Base-by-base conservation (phyloP, 1,284 basidiomycete genomes). In the Somion occarium region DNA sequence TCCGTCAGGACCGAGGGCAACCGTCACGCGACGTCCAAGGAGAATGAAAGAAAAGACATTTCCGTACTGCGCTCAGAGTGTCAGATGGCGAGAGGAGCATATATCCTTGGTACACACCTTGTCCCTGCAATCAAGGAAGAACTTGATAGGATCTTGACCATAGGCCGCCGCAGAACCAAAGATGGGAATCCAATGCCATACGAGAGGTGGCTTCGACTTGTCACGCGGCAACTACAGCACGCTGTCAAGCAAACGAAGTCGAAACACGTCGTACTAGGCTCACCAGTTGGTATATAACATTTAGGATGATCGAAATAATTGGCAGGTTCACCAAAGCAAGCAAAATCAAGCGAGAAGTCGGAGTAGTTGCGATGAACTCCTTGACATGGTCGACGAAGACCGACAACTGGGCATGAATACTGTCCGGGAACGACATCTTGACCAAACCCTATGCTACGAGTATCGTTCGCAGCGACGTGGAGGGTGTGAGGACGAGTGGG, bases 21-120 rank as follows among this genome's bases (percentile, higher is more conserved):
- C 95, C 0, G 96, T 98, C 59, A 98, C 83, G 50, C 83, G 84
- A 53, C 93, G 83, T 42, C 96, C 96, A 42, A 98, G 74, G 7
- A 99, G 75, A 44, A 93, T 75, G 68, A 96, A 98, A 0, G 96
- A 97, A 73, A 98, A 99, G n/a, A 98, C 85, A 53, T 85, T 71
- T 52, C 83, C 85, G 56, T 85, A 79, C 83, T 86, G 47, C 15
- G 5, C 25, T 12, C 18, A 9, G 18, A 18, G 11, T n/a, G 19
- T 38, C 12, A 47, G 45, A 12, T 23, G 44, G 11, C 12, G 23
- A 12, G 41, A 19, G 2, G 42, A 18, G 48, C 4, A 46, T 19
- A 15, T 24, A 34, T 3, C 19, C n/a, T 19, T 41, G 24, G 23
- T 30, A 64, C 77, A 24, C 56, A 92, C 94, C 83, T 95, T 96